Percentiles rank a stretch among this genome's conserved stretches.
Evolutionary conservation across 805 yeast genomes (phyloP).

Genomic region (Starmerella vaccinii): DNA sequence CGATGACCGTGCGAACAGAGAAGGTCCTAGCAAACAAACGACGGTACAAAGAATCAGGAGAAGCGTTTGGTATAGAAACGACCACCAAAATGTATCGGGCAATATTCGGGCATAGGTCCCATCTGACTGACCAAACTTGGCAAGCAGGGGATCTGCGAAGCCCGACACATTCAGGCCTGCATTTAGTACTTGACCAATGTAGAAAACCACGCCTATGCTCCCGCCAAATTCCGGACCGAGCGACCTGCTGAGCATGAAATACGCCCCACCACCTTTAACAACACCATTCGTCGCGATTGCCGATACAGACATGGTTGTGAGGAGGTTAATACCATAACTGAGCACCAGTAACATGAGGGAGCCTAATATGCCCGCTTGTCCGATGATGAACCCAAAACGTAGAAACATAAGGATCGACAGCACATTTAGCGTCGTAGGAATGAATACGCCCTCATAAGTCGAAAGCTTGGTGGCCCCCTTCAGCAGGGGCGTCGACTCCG

Average conservation of each 20-base stretch:
- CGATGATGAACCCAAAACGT: constrained; percentile 88
- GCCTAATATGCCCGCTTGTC: constrained; percentile 86
- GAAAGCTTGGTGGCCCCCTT: constrained; percentile 43
- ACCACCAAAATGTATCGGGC: constrained; percentile 63
- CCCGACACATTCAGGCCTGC: constrained; percentile 89
- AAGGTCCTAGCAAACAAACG: constrained; percentile 71
- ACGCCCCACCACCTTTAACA: constrained; percentile 97
- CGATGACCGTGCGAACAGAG: constrained; percentile 73
- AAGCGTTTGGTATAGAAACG: constrained; percentile 58
- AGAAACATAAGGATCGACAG: constrained; percentile 89
- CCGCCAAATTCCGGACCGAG: constrained; percentile 98
- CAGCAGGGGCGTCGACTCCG: constrained; percentile 5
- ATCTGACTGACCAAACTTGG: constrained; percentile 54
- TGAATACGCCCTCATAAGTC: constrained; percentile 80
- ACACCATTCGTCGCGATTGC: constrained; percentile 98
- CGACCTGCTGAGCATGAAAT: constrained; percentile 90
- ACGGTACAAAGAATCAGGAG: constrained; percentile 62
- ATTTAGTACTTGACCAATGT: constrained; percentile 86
- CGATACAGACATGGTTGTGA: constrained; percentile 81
- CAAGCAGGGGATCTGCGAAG: constrained; percentile 78
- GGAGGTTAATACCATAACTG: constrained; percentile 68
- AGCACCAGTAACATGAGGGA: constrained; percentile 54
- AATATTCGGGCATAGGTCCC: constrained; percentile 51
- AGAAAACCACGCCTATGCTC: constrained; percentile 88
- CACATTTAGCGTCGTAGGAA: constrained; percentile 89